Percentiles rank a stretch among this genome's conserved stretches.
These are phyloP conservation scores for Conticribra guillardii DNA, from an alignment of 108 stramenopile genomes.

Conservation along the genomic window DNA sequence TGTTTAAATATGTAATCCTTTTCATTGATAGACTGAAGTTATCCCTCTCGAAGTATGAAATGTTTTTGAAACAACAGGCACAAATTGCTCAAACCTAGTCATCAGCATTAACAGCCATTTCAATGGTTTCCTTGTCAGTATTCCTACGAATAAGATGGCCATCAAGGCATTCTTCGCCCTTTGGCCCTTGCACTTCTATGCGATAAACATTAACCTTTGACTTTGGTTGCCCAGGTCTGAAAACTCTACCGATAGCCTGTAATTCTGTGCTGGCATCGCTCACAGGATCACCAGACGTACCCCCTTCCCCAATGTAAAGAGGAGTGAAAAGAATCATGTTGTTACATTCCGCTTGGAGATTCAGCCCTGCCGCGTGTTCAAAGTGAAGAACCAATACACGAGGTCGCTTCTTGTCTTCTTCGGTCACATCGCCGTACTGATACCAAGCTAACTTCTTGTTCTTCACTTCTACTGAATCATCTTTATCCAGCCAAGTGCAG, in stretches of 20 bases:
- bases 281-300: slow-evolving; percentile 56
- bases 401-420: slow-evolving; percentile 67
- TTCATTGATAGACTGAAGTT: too few species aligned
- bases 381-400: slow-evolving; percentile 69
- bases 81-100: too few species aligned
- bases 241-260: slow-evolving; percentile 79
- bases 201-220: slow-evolving; percentile 56
- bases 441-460: slow-evolving; percentile 77
- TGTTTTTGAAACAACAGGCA: too few species aligned
- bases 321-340: slow-evolving; percentile 74
- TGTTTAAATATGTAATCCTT: too few species aligned
- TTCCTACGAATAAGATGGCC: slow-evolving; percentile 68
- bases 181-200: slow-evolving; percentile 65
- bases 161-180: slow-evolving; percentile 70
- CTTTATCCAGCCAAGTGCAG: slow-evolving; percentile 56
- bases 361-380: slow-evolving; percentile 75
- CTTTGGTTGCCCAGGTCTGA: slow-evolving; percentile 67
- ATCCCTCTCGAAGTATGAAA: too few species aligned
- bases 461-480: slow-evolving; percentile 57
- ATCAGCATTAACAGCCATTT: slow-evolving; percentile 63
- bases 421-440: slow-evolving; percentile 68
- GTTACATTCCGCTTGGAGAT: slow-evolving; percentile 75
- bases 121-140: slow-evolving; percentile 52
- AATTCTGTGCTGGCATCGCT: slow-evolving; percentile 73
- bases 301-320: slow-evolving; percentile 64